Evolutionary conservation across 1,284 basidiomycete genomes (phyloP).

Genomic region (Malassezia psittaci): DNA sequence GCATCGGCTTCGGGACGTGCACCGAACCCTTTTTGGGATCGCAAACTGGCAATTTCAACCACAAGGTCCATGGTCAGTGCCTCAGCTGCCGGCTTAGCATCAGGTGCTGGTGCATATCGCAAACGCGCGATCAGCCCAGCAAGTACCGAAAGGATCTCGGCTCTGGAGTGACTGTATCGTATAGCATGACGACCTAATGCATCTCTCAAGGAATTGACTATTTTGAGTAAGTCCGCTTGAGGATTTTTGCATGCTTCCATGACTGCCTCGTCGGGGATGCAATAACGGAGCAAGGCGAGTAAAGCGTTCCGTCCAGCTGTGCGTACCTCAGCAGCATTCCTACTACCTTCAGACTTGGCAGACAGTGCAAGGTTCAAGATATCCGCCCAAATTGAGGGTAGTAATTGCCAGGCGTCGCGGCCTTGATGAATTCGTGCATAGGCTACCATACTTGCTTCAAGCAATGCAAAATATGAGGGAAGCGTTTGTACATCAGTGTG

Average conservation of each 20-base stretch:
- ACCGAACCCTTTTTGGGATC: constrained; percentile 73
- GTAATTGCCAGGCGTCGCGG: constrained; percentile 25
- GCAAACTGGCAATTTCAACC: constrained; percentile 62
- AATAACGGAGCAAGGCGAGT: constrained; percentile 36
- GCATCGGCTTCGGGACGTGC: constrained; percentile 78
- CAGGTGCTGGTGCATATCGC: constrained; percentile 21
- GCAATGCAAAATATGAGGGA: constrained; percentile 37
- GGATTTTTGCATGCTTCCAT: constrained; percentile 22
- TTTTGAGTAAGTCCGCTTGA: constrained; percentile 21
- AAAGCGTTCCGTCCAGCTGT: constrained; percentile 30
- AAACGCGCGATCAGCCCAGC: constrained; percentile 32
- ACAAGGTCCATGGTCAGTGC: constrained; percentile 65
- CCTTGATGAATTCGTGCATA: constrained; percentile 32
- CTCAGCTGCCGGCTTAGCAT: constrained; percentile 53
- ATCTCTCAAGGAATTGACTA: constrained; percentile 32
- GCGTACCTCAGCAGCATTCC: constrained; percentile 31
- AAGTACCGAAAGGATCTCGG: constrained; percentile 37
- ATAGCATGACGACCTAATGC: constrained; percentile 40
- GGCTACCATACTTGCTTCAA: constrained; percentile 39
- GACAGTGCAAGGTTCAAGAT: constrained; percentile 29
- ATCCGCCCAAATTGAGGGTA: constrained; percentile 29
- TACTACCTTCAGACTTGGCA: constrained; percentile 35
- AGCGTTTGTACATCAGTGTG: constrained; percentile 38
- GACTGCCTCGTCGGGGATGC: constrained; percentile 35
- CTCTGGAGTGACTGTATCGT: constrained; percentile 33